Conservation (phyloP, 495 filamentous ascomycete species). For the Neurospora sublineolata region DNA sequence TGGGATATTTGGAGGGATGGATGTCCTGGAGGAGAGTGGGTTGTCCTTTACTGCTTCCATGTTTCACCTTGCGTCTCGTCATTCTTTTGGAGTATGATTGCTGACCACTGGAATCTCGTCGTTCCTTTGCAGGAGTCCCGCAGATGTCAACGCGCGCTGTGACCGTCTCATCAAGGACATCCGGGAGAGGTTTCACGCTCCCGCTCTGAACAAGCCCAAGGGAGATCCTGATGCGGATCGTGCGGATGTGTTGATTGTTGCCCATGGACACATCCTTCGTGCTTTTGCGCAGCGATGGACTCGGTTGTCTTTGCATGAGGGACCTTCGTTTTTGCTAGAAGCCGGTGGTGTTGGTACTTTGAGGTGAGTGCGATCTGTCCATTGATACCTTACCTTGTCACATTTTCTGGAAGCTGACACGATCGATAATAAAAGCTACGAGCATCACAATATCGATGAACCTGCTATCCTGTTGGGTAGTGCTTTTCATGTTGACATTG, state of each 20-base stretch:
- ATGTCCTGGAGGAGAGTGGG: constrained; percentile 56
- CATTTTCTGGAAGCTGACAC: constrained; percentile 10
- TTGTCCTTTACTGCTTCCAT: constrained; percentile 3
- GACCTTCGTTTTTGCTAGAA: constrained; percentile 58
- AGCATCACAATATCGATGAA: constrained; percentile 53
- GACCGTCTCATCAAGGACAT: constrained; percentile 71
- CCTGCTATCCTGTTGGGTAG: constrained; percentile 60
- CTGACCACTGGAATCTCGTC: background rate
- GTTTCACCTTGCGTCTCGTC: background rate
- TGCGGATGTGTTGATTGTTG: constrained; percentile 51
- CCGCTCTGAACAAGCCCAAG: constrained; percentile 36
- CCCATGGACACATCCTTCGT: constrained; percentile 79
- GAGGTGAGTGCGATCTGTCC: constrained; percentile 34
- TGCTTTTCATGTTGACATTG: constrained; percentile 48
- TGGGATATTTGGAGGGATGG: constrained; percentile 87
- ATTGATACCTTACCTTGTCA: background rate
- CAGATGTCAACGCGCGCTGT: constrained; percentile 54
- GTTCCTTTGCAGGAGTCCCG: constrained; percentile 33
- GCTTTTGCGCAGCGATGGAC: constrained; percentile 89
- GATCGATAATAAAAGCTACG: constrained; percentile 35
- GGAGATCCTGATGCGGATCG: constrained; percentile 20
- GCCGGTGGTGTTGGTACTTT: constrained; percentile 80
- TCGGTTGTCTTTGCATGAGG: constrained; percentile 52
- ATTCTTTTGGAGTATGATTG: background rate
- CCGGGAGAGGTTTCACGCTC: constrained; percentile 42